phyloP scores from a whole-genome alignment of 1,284 basidiomycete genomes.

The Mycena sp. region DNA sequence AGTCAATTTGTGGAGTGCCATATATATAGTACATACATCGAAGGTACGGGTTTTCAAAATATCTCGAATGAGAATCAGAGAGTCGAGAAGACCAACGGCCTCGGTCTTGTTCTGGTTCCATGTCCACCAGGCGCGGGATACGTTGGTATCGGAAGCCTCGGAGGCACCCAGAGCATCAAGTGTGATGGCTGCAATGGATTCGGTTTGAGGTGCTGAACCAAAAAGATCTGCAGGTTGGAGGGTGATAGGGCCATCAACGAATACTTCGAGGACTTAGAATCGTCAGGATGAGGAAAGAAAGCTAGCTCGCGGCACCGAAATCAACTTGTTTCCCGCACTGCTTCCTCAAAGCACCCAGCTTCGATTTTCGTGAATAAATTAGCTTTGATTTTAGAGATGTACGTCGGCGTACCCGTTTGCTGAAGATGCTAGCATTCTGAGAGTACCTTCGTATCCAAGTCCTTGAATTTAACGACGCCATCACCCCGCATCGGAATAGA shows the following conservation, averaged over 20 bases:
- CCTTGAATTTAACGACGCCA: conserved; percentile 34
- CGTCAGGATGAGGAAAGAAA: neutral
- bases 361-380: no score
- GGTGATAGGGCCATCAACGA: conserved; percentile 82
- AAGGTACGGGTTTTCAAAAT: conserved; percentile 61
- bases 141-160: conserved; percentile 57
- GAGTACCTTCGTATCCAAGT: no score
- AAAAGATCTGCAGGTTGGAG: conserved; percentile 77
- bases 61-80: conserved; percentile 56
- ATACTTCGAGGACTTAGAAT: conserved; percentile 59
- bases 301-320: conserved; percentile 59
- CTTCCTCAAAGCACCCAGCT: conserved; percentile 83
- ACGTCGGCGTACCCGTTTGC: conserved; percentile 70
- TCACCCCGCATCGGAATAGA: neutral
- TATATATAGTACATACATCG: conserved; percentile 40
- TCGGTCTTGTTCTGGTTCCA: conserved; percentile 60
- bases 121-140: conserved; percentile 86
- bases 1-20: no score
- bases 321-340: conserved; percentile 75
- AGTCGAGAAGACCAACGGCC: conserved; percentile 69
- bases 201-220: conserved; percentile 34
- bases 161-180: conserved; percentile 63
- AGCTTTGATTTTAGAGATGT: no score
- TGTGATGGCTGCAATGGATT: conserved; percentile 34
- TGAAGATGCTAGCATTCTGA: conserved; percentile 84